Evolutionary conservation across 1,284 basidiomycete genomes (phyloP), one percentile per base, ranked within the genome.

Genomic region (Trichosporon sp.): DNA sequence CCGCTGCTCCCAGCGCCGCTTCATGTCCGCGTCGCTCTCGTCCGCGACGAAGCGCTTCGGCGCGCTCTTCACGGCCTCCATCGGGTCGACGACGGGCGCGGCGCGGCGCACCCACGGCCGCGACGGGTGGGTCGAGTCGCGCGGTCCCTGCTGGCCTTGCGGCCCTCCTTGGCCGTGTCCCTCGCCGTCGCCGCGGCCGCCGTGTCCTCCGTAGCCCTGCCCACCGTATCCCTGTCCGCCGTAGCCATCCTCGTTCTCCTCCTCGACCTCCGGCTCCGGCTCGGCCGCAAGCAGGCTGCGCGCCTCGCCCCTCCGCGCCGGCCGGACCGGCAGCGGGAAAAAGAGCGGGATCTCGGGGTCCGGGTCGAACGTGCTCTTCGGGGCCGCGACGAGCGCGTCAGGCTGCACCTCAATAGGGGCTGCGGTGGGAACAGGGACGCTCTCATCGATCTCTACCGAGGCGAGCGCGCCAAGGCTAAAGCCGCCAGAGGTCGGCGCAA

Each of bases 1-100:
- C 51, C 86, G 84, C 29, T 85, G 86, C 77, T 92, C 90, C 92
- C 92, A 95, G 56, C 86, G 83, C 75, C 85, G 85, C 67, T 86
- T 85, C 73, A 92, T 91, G 73, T 87, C 87, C 32, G 76, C 78
- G 58, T 80, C 79, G 2, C 70, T 76, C 62, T 73, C 74, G n/a
- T 73, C 73, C 21, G 71, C 67, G 66, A 68, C 76, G 67, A 78
- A 80, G 1, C 73, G 56, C n/a, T 60, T 60, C 75, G 51, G 64
- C 88, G 87, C 34, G 56, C 71, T 74, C 67, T 35, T 66, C 2
- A 60, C 58, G 6, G 31, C 25, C 8, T 32, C 35, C 51, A 27
- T 29, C 12, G 64, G 64, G 38, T 53, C 51, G 9, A 65, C 62
- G 56, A 51, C 47, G 12, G 51, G 25, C 4, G 63, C 25, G 12